Percentiles rank a stretch among this genome's conserved stretches.
Evolutionary conservation across 2,329 filamentous ascomycete genomes (phyloP).

Genomic region (Cercospora berteroae): DNA sequence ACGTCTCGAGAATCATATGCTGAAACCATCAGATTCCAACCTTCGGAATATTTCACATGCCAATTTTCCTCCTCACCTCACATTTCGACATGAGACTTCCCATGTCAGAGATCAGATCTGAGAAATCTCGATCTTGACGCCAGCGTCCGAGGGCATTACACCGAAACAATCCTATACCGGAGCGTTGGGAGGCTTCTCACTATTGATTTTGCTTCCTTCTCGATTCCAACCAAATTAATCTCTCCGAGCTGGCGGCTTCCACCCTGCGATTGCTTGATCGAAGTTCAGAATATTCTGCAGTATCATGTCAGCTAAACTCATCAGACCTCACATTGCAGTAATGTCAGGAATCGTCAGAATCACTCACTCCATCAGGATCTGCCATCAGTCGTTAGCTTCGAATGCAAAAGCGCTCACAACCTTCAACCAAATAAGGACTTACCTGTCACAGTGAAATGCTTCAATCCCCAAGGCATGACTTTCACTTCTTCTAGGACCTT

Average conservation of each 20-base stretch:
- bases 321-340: background rate
- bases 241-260: background rate
- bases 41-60: background rate
- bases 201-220: background rate
- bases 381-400: too few relatives aligned
- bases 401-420: too few relatives aligned
- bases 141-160: background rate
- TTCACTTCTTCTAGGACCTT: constrained; percentile 12
- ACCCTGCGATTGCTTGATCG: background rate
- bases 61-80: background rate
- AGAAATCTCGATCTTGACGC: background rate
- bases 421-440: too few relatives aligned
- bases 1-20: background rate
- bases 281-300: constrained; percentile 15
- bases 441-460: constrained; percentile 16
- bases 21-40: background rate
- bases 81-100: background rate
- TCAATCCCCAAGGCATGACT: constrained; percentile 16
- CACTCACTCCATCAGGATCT: constrained; percentile 12
- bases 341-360: background rate
- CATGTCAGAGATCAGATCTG: background rate
- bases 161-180: background rate
- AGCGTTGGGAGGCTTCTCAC: background rate
- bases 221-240: background rate
- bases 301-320: background rate